phyloP scores from a whole-genome alignment of 192 early-diverging fungal genomes.

The Coemansia sp. region DNA sequence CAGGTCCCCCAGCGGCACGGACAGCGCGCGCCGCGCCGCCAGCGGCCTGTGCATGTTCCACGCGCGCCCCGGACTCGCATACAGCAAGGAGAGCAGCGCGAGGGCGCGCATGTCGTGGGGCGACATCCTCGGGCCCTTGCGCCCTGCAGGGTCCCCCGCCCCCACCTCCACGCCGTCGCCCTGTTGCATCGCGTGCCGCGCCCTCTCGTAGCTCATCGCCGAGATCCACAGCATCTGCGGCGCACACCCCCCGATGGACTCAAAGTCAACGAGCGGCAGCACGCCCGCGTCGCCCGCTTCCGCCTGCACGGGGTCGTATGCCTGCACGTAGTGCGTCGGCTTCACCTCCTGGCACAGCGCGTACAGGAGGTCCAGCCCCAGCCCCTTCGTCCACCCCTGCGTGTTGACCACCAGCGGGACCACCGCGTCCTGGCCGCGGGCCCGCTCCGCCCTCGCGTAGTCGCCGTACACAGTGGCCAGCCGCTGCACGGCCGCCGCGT shows the following conservation, averaged over 20 bases:
- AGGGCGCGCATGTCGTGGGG: conserved; percentile 68
- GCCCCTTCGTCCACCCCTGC: conserved; percentile 88
- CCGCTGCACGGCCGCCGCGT: conserved; percentile 64
- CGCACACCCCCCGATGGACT: conserved; percentile 24
- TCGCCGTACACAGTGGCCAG: conserved; percentile 60
- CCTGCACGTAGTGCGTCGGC: conserved; percentile 72
- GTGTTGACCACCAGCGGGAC: conserved; percentile 97
- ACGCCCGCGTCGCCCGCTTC: no score
- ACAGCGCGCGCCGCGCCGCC: conserved; percentile 57
- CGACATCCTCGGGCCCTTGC: conserved; percentile 52
- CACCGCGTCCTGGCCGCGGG: conserved; percentile 14
- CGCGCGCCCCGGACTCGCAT: conserved; percentile 18
- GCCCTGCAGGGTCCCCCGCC: not conserved
- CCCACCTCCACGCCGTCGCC: conserved; percentile 5
- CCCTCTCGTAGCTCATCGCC: conserved; percentile 33
- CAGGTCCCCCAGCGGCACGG: conserved; percentile 62
- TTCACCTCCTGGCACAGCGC: conserved; percentile 58
- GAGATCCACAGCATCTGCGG: conserved; percentile 33
- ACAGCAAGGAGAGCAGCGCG: conserved; percentile 69
- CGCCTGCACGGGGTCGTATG: conserved; percentile 28
- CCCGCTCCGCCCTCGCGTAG: conserved; percentile 28
- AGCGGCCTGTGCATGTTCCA: conserved; percentile 36
- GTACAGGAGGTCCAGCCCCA: conserved; percentile 82
- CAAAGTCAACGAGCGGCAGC: conserved; percentile 52
- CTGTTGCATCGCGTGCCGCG: no score